Conservation (phyloP, 495 filamentous ascomycete genomes). For the Talaromyces borbonicus region DNA sequence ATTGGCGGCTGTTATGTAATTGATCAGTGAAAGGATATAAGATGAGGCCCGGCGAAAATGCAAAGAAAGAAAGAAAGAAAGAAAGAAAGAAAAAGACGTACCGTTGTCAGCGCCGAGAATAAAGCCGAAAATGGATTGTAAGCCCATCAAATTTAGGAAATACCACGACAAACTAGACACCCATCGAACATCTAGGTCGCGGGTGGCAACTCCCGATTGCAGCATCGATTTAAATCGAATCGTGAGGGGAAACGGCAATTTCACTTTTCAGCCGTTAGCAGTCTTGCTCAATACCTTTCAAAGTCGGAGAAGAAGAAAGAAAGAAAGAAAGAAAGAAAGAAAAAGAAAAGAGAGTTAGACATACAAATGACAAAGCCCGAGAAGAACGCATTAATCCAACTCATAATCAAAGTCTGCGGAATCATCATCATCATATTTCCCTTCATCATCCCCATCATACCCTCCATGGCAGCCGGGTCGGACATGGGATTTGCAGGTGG, state of each 20-base stretch:
- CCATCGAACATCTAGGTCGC: slow-evolving; percentile 94
- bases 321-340: background rate
- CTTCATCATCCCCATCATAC: slow-evolving; percentile 99
- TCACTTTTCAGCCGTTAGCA: slow-evolving; percentile 48
- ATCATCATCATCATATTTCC: slow-evolving; percentile 99
- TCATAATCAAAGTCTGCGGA: slow-evolving; percentile 97
- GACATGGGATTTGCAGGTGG: slow-evolving; percentile 90
- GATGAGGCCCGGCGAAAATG: too few species aligned
- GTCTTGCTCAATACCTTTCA: background rate
- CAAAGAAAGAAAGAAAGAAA: background rate
- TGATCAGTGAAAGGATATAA: background rate
- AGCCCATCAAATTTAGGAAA: slow-evolving; percentile 90
- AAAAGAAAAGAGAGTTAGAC: slow-evolving; percentile 21
- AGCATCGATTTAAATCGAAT: slow-evolving; percentile 99
- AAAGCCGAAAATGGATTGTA: slow-evolving; percentile 97
- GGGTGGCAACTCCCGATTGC: slow-evolving; percentile 89
- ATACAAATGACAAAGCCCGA: slow-evolving; percentile 92
- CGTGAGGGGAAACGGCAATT: slow-evolving; percentile 95
- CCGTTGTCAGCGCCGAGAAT: slow-evolving; percentile 91
- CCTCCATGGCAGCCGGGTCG: slow-evolving; percentile 96
- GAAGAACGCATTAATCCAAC: slow-evolving; percentile 99
- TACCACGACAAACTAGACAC: slow-evolving; percentile 98
- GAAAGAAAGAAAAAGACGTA: slow-evolving; percentile 31
- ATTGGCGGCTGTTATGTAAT: slow-evolving; percentile 58
- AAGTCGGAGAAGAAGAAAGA: too few species aligned